A percentile compares a stretch with the other conserved stretches of the same genome.
Evolutionary conservation across 164 flowering plant genomes (phyloP).

Genomic region (Santalum album): DNA sequence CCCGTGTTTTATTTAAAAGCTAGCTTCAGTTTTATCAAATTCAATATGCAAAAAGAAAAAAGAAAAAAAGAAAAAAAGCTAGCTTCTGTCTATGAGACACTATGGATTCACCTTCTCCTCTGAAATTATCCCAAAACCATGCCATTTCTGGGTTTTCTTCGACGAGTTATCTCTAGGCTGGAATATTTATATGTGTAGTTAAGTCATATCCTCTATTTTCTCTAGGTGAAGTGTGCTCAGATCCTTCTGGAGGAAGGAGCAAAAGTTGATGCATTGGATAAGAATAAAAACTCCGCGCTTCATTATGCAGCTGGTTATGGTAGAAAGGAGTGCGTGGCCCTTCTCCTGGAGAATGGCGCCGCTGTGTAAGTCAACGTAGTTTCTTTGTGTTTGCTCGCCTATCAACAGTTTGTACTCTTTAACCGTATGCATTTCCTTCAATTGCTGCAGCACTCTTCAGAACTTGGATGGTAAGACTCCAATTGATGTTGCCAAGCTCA

Average conservation of each 20-base stretch:
- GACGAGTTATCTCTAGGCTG: no score
- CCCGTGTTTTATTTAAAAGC: no score
- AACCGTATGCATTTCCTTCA: not conserved
- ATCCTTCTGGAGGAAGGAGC: slow-evolving; percentile 85
- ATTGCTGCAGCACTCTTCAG: slow-evolving; percentile 68
- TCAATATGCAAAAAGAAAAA: no score
- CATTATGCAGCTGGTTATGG: slow-evolving; percentile 99
- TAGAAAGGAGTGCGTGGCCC: slow-evolving; percentile 88
- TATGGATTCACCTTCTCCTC: no score
- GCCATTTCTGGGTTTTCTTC: no score
- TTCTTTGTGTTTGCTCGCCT: not conserved
- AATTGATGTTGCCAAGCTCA: slow-evolving; percentile 91
- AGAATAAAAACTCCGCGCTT: slow-evolving; percentile 92
- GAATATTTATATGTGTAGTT: not conserved
- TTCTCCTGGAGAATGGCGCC: slow-evolving; percentile 83
- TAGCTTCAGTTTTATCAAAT: no score
- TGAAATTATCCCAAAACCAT: no score
- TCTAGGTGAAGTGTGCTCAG: slow-evolving; percentile 78
- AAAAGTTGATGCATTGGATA: slow-evolving; percentile 76
- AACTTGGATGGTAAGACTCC: slow-evolving; percentile 96
- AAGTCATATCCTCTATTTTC: not conserved
- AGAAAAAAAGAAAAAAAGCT: no score
- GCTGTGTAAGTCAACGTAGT: slow-evolving; percentile 66
- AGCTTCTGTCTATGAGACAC: no score
- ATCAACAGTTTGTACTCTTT: not conserved